Evolutionary conservation across 306 rosid species (phyloP).

Genomic region (Acacia crassicarpa): DNA sequence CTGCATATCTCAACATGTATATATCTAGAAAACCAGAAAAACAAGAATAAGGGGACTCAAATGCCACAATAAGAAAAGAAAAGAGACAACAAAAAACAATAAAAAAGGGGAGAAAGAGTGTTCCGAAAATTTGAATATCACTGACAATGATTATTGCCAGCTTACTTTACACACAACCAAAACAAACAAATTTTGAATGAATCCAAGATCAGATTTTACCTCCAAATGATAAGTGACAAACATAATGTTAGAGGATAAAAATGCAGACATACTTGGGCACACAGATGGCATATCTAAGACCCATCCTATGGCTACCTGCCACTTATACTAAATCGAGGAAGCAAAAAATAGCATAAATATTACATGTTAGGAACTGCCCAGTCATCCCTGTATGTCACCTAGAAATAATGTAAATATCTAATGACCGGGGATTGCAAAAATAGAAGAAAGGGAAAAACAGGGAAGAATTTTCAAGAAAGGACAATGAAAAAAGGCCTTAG

Average conservation of each 20-base stretch:
- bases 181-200: background rate
- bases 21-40: background rate
- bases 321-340: background rate
- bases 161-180: background rate
- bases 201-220: background rate
- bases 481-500: background rate
- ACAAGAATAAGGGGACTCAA: background rate
- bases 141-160: background rate
- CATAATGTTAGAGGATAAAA: background rate
- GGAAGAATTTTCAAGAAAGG: background rate
- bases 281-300: constrained; percentile 1
- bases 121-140: background rate
- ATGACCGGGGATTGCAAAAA: background rate
- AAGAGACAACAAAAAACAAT: background rate
- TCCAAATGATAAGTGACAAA: background rate
- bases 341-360: background rate
- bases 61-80: background rate
- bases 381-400: background rate
- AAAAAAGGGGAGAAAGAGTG: background rate
- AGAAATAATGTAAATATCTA: background rate
- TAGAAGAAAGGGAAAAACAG: background rate
- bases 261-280: background rate
- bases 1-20: background rate
- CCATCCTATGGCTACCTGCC: constrained; percentile 7
- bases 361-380: background rate